Evolutionary conservation across 257 asterid genomes (phyloP).

Genomic region (Paraleonurus japonicus): DNA sequence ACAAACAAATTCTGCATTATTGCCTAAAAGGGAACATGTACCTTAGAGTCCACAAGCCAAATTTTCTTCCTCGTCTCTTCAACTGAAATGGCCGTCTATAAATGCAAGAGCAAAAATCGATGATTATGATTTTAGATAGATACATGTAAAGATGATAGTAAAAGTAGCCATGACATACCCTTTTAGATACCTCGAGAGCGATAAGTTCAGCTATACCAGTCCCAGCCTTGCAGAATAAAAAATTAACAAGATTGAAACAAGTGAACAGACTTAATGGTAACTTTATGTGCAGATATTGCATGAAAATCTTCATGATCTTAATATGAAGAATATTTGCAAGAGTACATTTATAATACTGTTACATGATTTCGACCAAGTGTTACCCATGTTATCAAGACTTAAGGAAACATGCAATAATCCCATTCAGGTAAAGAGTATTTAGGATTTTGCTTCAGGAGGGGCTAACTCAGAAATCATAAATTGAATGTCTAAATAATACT

Average conservation of each 20-base stretch:
- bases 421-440: background rate
- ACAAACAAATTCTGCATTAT: background rate
- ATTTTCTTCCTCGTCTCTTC: slow-evolving; percentile 82
- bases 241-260: slow-evolving; percentile 17
- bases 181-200: slow-evolving; percentile 74
- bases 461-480: background rate
- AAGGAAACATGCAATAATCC: background rate
- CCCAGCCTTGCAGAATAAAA: slow-evolving; percentile 68
- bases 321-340: background rate
- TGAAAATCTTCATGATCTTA: background rate
- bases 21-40: slow-evolving; percentile 15
- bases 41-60: slow-evolving; percentile 96
- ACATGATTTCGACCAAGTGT: background rate
- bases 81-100: slow-evolving; percentile 53
- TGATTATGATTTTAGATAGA: slow-evolving; percentile 2
- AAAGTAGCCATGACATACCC: slow-evolving; percentile 39
- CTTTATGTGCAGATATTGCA: background rate
- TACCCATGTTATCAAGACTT: background rate
- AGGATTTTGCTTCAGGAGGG: background rate
- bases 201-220: slow-evolving; percentile 98
- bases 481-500: too few relatives aligned
- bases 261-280: background rate
- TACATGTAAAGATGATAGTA: slow-evolving; percentile 2
- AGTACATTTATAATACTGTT: background rate
- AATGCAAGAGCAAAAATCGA: slow-evolving; percentile 20